These are phyloP conservation scores for Aspergillus asperescens DNA, from an alignment of 495 filamentous ascomycete genomes.

Conservation along the genomic window DNA sequence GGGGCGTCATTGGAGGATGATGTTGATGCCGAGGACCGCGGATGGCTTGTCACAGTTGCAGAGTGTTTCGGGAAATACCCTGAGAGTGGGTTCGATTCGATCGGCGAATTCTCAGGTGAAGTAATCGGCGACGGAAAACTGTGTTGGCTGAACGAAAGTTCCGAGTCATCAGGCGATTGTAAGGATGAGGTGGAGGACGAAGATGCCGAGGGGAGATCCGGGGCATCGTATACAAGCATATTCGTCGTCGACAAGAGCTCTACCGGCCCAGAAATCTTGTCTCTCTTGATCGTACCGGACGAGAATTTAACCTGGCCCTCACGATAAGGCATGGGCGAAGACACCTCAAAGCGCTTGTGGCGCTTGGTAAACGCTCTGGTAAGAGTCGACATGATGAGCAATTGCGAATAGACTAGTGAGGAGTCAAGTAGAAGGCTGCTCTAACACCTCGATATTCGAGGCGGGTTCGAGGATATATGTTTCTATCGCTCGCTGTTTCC, in stretches of 20 bases:
- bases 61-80: constrained; percentile 64
- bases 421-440: not conserved
- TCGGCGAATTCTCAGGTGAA: constrained; percentile 68
- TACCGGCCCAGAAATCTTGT: constrained; percentile 81
- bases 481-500: constrained; percentile 7
- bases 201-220: constrained; percentile 59
- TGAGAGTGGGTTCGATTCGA: constrained; percentile 70
- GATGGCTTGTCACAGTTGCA: constrained; percentile 37
- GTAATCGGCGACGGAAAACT: constrained; percentile 56
- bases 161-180: constrained; percentile 57
- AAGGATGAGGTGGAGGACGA: constrained; percentile 53
- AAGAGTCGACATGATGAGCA: constrained; percentile 41
- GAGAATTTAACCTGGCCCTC: constrained; percentile 44
- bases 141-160: constrained; percentile 52
- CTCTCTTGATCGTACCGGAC: constrained; percentile 45
- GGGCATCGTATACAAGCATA: constrained; percentile 90
- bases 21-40: constrained; percentile 40
- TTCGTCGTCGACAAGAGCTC: constrained; percentile 91
- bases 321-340: constrained; percentile 45
- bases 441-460: constrained; percentile 2
- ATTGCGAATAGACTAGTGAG: constrained; percentile 9
- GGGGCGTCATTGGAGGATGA: constrained; percentile 52
- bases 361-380: constrained; percentile 64
- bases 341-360: constrained; percentile 47
- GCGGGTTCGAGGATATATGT: constrained; percentile 2